phyloP scores from a whole-genome alignment of 31 red algal genomes.

The Asparagopsis taxiformis region DNA sequence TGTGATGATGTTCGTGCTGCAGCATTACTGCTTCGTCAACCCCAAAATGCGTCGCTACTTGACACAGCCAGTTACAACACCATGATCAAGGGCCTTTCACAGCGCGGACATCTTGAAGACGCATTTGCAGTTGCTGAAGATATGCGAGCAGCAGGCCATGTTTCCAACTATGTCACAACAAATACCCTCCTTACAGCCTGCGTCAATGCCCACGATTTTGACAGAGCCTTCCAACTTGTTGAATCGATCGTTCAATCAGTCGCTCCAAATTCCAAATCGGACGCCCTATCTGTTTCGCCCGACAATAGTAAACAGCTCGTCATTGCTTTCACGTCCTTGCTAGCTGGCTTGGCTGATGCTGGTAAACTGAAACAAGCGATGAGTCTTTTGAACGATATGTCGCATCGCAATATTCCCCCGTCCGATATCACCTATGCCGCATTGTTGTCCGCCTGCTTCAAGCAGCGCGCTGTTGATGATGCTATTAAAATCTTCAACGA shows the following conservation, averaged over 20 bases:
- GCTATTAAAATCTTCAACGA: constrained; percentile 3
- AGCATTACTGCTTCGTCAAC: background rate
- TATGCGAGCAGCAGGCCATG: constrained; percentile 31
- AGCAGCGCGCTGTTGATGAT: background rate
- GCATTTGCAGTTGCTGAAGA: constrained; percentile 48
- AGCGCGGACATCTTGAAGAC: constrained; percentile 15
- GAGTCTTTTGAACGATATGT: constrained; percentile 19
- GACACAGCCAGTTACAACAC: constrained; percentile 59
- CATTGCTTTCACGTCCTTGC: constrained; percentile 18
- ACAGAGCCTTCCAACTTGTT: constrained; percentile 14
- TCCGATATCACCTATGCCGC: constrained; percentile 29
- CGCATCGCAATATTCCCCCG: constrained; percentile 3
- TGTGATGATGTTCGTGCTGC: constrained; percentile 21
- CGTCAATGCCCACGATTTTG: constrained; percentile 30
- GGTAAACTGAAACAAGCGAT: constrained; percentile 20
- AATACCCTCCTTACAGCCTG: constrained; percentile 65
- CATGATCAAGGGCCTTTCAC: constrained; percentile 58
- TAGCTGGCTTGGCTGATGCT: constrained; percentile 27
- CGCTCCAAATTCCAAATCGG: background rate
- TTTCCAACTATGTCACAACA: constrained; percentile 67
- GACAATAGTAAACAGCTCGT: constrained; percentile 3
- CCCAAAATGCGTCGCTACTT: constrained; percentile 5
- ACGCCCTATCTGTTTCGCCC: constrained; percentile 1
- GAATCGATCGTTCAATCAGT: background rate
- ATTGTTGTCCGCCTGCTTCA: constrained; percentile 33